Evolutionary conservation across 768 basidiomycete genomes (phyloP), one percentile per base, ranked within the genome.

Genomic region (Mycena capillaripes): DNA sequence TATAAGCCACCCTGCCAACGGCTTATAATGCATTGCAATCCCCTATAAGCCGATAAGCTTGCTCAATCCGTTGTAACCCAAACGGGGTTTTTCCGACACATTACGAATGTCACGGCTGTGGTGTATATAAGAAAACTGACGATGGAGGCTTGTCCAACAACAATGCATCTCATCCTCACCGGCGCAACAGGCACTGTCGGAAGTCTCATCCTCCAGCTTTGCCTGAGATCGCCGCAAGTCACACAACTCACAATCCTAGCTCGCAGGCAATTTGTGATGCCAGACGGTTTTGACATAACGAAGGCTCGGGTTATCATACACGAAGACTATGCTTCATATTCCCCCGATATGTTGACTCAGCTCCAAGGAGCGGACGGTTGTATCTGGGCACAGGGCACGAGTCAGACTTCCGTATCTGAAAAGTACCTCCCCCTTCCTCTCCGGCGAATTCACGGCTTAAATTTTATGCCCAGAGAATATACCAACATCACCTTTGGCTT

Each of bases 351-450:
- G 21, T 10, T 63, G 30, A 48, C 30, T 16, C 21, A 36, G 32
- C 32, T 63, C 11, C 10, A 57, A 14, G 65, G 65, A 42, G 65
- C 65, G 5, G 65, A 66, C 9, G 65, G 53, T 0, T 66, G 65
- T 19, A 66, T 66, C 17, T 66, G 65, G 65, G 65, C 65, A 19
- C 65, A 66, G 25, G 65, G 65, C 17, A 57, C 44, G 10, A 66
- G 65, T 25, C 65, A 66, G 44, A 57, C 14, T 14, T 12, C 27
- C 9, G 65, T 66, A 11, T 57, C 55, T 19, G 34, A 23, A 3
- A 30, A 46, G 65, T 66, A n/a, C 27, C 14, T 32, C 21, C 9
- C 9, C 8, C 3, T 32, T 55, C 10, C 6, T 19, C 25, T 32
- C 10, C 3, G 58, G 58, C 3, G 32, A 21, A 5, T 0, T 29